Percentiles rank a stretch among this genome's conserved stretches.
Evolutionary conservation across 306 rosid genomes (phyloP).

Genomic region (Ziziphus jujuba): DNA sequence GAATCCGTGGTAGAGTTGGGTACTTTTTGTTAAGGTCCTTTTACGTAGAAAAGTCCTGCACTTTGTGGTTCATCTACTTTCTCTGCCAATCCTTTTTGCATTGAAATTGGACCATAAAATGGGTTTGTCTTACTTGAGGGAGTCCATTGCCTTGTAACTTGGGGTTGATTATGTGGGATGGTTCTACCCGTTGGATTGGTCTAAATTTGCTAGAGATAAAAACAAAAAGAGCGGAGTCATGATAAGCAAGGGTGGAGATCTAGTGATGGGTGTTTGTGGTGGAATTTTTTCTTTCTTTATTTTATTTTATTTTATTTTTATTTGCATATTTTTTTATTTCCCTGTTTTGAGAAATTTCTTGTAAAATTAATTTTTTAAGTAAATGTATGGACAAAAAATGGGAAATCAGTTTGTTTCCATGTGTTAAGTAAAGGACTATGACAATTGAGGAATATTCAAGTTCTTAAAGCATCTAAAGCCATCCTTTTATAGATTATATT

Average conservation of each 20-base stretch:
- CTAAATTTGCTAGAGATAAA: too few species aligned
- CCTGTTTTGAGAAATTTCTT: neutral
- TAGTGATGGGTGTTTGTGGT: neutral
- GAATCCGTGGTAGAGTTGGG: constrained; percentile 7
- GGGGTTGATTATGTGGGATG: neutral
- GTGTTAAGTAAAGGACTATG: neutral
- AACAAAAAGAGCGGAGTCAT: too few species aligned
- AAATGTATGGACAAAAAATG: neutral
- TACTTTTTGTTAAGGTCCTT: constrained; percentile 1
- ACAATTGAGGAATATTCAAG: constrained; percentile 5
- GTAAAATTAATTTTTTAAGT: neutral
- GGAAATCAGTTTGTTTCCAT: too few species aligned
- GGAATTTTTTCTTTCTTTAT: neutral
- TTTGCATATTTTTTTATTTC: too few species aligned
- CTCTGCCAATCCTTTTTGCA: constrained; percentile 24
- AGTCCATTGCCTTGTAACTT: constrained; percentile 4
- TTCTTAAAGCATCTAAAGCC: neutral
- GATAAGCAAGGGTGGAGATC: neutral
- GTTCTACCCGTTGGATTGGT: constrained; percentile 2
- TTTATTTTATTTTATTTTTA: neutral
- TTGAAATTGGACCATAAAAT: neutral
- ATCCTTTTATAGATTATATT: too few species aligned
- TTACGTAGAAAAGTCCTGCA: neutral
- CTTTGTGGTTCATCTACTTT: too few species aligned
- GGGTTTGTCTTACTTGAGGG: neutral